phyloP scores from a whole-genome alignment of 202 grass and related monocot genomes.

The Cymbopogon flexuosus region DNA sequence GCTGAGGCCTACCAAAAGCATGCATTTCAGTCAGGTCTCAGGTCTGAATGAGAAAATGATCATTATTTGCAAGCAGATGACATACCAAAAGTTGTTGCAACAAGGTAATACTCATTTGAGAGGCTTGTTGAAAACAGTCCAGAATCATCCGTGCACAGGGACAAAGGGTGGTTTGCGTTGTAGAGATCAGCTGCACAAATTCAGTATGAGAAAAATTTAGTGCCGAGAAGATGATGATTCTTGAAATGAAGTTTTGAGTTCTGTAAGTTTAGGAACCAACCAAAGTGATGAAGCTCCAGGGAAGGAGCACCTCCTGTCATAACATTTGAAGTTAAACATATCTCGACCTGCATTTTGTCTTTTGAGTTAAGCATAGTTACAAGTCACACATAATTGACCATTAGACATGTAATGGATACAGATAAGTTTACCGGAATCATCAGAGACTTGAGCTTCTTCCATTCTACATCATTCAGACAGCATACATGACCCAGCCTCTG shows the following conservation, averaged over 20 bases:
- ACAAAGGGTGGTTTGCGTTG: conserved; percentile 65
- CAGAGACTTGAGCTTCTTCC: conserved; percentile 62
- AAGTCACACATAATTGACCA: not conserved
- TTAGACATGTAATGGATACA: not conserved
- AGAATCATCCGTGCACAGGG: conserved; percentile 80
- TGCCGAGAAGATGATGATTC: not conserved
- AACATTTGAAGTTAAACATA: conserved; percentile 95
- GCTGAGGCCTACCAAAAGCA: conserved; percentile 49
- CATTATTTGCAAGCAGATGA: not conserved
- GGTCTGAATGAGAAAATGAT: not conserved
- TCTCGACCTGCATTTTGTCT: conserved; percentile 61
- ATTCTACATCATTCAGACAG: conserved; percentile 62
- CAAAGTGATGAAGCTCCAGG: conserved; percentile 81
- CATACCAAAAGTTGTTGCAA: conserved; percentile 62
- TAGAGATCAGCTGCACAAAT: conserved; percentile 70
- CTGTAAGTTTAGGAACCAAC: conserved; percentile 28
- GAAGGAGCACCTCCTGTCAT: conserved; percentile 66
- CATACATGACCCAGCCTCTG: conserved; percentile 90
- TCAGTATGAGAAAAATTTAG: conserved; percentile 5
- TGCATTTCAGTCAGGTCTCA: not conserved
- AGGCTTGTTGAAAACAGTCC: conserved; percentile 83
- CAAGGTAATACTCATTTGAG: conserved; percentile 82
- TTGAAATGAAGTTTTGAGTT: conserved; percentile 1
- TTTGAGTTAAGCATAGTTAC: not conserved
- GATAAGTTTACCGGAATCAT: conserved; percentile 54